These are phyloP conservation scores for Wallacemonas sp. DNA, from an alignment of 208 protist species.

Conservation along the genomic window DNA sequence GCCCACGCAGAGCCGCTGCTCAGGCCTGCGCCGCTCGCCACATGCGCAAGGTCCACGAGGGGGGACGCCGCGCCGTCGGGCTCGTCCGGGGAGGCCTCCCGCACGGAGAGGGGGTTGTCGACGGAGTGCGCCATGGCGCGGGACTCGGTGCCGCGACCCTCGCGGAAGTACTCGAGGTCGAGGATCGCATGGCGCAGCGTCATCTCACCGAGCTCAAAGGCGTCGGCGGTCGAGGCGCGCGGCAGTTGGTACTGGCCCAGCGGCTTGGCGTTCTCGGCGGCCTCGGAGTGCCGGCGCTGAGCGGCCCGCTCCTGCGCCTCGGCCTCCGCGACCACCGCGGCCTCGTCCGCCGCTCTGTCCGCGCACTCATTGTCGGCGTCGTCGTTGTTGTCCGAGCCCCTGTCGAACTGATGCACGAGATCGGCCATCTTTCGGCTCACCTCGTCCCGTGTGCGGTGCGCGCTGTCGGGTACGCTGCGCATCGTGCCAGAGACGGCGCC, in stretches of 20 bases:
- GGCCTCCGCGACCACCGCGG: background rate
- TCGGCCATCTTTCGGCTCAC: background rate
- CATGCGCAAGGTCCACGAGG: background rate
- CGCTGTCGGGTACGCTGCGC: background rate
- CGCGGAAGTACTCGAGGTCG: background rate
- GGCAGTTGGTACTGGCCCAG: background rate
- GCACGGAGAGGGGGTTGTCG: background rate
- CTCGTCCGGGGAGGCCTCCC: background rate
- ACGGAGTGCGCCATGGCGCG: too few relatives aligned
- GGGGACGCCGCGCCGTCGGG: too few relatives aligned
- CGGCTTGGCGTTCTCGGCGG: background rate
- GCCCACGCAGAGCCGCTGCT: background rate
- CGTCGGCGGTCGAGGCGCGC: background rate
- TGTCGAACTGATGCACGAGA: background rate
- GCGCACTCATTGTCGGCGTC: background rate
- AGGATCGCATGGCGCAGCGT: constrained; percentile 13
- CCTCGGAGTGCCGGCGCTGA: background rate
- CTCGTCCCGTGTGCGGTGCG: background rate
- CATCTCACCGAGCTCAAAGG: constrained; percentile 3
- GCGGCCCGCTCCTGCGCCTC: background rate
- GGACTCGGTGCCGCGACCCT: too few relatives aligned
- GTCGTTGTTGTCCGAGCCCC: background rate
- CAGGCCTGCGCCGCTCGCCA: background rate
- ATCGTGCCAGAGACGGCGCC: background rate
- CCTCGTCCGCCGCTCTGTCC: too few relatives aligned